Percentiles rank a stretch among this genome's conserved stretches.
phyloP scores from a whole-genome alignment of 352 stramenopile species.

The Phytophthora megakarya region DNA sequence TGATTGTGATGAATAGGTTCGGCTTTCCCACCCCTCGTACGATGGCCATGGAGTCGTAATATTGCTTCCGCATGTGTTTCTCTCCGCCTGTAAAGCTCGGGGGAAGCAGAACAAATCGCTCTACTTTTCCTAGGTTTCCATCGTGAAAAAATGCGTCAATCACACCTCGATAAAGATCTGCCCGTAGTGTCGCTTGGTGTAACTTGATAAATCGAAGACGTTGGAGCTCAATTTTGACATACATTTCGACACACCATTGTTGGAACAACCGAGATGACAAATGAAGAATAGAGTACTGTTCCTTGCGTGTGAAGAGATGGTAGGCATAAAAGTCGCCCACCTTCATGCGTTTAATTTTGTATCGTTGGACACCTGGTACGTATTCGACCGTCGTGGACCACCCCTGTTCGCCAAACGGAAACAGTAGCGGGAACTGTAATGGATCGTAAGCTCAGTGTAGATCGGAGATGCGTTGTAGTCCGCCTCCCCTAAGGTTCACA shows the following conservation, averaged over 20 bases:
- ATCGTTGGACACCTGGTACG: neutral
- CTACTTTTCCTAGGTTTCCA: neutral
- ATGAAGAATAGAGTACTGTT: no score
- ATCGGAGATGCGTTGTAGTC: neutral
- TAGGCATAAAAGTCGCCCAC: neutral
- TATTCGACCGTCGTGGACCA: no score
- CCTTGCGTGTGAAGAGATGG: neutral
- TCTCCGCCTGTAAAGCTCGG: constrained; percentile 2
- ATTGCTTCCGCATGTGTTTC: neutral
- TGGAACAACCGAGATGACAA: no score
- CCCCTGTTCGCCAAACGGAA: no score
- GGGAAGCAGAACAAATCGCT: constrained; percentile 1
- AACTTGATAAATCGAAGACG: neutral
- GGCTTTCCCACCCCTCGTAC: constrained; percentile 39
- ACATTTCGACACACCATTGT: no score
- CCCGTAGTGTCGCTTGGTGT: neutral
- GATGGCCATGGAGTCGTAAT: constrained; percentile 42
- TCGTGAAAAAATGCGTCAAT: neutral
- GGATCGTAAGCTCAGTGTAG: neutral
- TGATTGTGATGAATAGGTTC: constrained; percentile 60
- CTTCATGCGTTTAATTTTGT: neutral
- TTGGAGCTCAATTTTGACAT: neutral
- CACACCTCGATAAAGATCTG: neutral
- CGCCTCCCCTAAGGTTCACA: neutral
- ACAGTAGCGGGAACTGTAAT: neutral